Evolutionary conservation across 2,329 filamentous ascomycete genomes (phyloP).

Genomic region (Aspergillus viridinutans): DNA sequence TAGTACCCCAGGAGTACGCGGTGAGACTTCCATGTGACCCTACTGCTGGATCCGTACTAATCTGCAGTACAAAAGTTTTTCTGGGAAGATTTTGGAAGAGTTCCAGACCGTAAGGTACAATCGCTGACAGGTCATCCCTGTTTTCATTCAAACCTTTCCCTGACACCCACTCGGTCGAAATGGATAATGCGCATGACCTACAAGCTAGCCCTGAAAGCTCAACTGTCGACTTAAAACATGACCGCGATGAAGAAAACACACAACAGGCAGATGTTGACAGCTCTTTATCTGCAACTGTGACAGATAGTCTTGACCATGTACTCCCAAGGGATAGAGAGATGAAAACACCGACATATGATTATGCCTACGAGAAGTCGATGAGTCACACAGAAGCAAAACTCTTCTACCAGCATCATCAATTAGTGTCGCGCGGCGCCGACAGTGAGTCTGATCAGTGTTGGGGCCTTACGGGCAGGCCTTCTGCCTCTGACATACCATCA

Average conservation of each 20-base stretch:
- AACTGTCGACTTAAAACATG: background rate
- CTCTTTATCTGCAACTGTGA: constrained; percentile 3
- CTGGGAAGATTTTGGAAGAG: too few species aligned
- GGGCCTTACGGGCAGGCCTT: constrained; percentile 8
- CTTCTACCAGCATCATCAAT: constrained; percentile 87
- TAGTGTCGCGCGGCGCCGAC: constrained; percentile 49
- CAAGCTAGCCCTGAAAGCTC: background rate
- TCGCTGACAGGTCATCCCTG: background rate
- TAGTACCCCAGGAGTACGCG: too few species aligned
- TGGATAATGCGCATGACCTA: background rate
- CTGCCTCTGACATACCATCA: background rate
- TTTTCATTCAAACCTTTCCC: background rate
- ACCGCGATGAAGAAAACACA: constrained; percentile 3
- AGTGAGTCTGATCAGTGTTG: constrained; percentile 37
- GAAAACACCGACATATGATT: constrained; percentile 87
- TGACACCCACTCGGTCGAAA: background rate
- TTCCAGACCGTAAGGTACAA: background rate
- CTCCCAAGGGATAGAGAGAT: constrained; percentile 45
- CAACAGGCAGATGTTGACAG: constrained; percentile 10
- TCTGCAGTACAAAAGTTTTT: too few species aligned
- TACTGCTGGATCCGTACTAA: too few species aligned
- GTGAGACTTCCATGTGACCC: too few species aligned
- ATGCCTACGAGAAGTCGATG: constrained; percentile 88
- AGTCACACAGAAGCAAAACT: constrained; percentile 91
- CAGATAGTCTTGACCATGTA: constrained; percentile 18